phyloP scores from a whole-genome alignment of 805 yeast genomes.

The Schizosaccharomyces pombe region ASM294v3 CU329670.1:1181001-1181500 shows the following conservation, averaged over 20 bases:
- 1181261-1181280: not conserved
- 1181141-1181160: too few relatives aligned
- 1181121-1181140: too few relatives aligned
- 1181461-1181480: not conserved
- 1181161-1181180: too few relatives aligned
- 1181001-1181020: too few relatives aligned
- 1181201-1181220: too few relatives aligned
- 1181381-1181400: not conserved
- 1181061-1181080: too few relatives aligned
- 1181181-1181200: too few relatives aligned
- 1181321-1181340: not conserved
- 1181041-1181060: too few relatives aligned
- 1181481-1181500: not conserved
- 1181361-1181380: not conserved
- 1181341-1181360: not conserved
- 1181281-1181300: not conserved
- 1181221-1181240: not conserved
- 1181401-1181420: not conserved
- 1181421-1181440: not conserved
- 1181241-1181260: not conserved
- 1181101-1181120: too few relatives aligned
- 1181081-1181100: too few relatives aligned
- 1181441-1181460: not conserved
- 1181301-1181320: not conserved
- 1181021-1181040: too few relatives aligned